A percentile compares a stretch with the other conserved stretches of the same genome.
Evolutionary conservation across 2,329 filamentous ascomycete species (phyloP).

Genomic region (Penicillium sp.): DNA sequence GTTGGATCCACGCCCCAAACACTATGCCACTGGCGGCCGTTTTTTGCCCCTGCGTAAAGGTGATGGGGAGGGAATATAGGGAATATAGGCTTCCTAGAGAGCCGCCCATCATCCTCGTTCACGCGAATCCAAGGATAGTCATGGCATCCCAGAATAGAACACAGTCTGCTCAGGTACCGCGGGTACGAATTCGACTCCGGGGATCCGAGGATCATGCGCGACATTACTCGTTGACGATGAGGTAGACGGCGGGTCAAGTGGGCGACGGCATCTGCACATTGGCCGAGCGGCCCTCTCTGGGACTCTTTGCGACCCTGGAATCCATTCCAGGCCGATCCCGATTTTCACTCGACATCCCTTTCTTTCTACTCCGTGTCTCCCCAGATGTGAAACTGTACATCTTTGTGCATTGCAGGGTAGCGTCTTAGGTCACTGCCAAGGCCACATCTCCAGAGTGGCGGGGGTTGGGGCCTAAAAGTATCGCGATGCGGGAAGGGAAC

Average conservation of each 20-base stretch:
- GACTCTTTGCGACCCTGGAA: constrained; percentile 2
- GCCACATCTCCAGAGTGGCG: constrained; percentile 3
- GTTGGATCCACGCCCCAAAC: constrained; percentile 12
- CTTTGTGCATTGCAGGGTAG: not conserved
- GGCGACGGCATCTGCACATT: constrained; percentile 15
- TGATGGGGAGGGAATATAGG: not conserved
- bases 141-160: not conserved
- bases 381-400: not conserved
- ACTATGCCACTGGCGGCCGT: constrained; percentile 2
- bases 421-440: constrained; percentile 1
- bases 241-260: constrained; percentile 14
- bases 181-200: constrained; percentile 7
- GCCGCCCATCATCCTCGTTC: not conserved
- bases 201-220: constrained; percentile 2
- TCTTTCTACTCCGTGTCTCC: not conserved
- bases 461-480: constrained; percentile 7
- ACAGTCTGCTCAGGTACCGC: not conserved
- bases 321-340: constrained; percentile 9
- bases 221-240: constrained; percentile 19
- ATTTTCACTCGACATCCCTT: constrained; percentile 7
- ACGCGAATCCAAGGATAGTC: not conserved
- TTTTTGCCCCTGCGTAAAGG: constrained; percentile 3
- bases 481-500: constrained; percentile 14
- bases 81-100: not conserved
- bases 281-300: constrained; percentile 6